Evolutionary conservation across 2,329 filamentous ascomycete genomes (phyloP).

Genomic region (Cordyceps militaris): DNA sequence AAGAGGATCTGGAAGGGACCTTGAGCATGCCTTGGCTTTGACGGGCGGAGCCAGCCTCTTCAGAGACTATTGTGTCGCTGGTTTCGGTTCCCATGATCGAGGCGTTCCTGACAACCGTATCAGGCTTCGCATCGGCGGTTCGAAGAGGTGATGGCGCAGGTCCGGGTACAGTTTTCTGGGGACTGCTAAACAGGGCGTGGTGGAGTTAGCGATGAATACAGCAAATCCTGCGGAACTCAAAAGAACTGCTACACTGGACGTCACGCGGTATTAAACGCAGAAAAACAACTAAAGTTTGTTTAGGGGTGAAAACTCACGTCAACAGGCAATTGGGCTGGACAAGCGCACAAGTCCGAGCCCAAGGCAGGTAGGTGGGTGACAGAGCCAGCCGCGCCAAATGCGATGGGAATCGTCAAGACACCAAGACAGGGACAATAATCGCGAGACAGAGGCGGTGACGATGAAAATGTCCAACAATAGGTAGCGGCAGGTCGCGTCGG

Average conservation of each 20-base stretch:
- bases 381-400: conserved; percentile 10
- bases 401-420: not conserved
- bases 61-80: conserved; percentile 33
- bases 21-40: conserved; percentile 47
- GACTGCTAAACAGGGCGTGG: not conserved
- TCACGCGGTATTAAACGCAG: not conserved
- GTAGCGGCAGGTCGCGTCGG: not conserved
- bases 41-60: conserved; percentile 37
- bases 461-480: not conserved
- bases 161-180: conserved; percentile 25
- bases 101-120: conserved; percentile 25
- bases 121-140: conserved; percentile 27
- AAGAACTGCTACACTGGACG: not conserved
- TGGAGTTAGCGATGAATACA: not conserved
- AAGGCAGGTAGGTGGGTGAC: conserved; percentile 6
- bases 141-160: conserved; percentile 21
- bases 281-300: not conserved
- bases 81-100: conserved; percentile 36
- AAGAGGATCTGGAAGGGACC: conserved; percentile 57
- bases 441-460: not conserved
- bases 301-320: conserved; percentile 8
- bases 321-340: conserved; percentile 10
- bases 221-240: not conserved
- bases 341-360: conserved; percentile 11
- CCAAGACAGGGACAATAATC: not conserved